Percentiles rank a stretch among this genome's conserved stretches.
These are phyloP conservation scores for Mycogone perniciosa DNA, from an alignment of 2,329 filamentous ascomycete species.

Conservation along the genomic window DNA sequence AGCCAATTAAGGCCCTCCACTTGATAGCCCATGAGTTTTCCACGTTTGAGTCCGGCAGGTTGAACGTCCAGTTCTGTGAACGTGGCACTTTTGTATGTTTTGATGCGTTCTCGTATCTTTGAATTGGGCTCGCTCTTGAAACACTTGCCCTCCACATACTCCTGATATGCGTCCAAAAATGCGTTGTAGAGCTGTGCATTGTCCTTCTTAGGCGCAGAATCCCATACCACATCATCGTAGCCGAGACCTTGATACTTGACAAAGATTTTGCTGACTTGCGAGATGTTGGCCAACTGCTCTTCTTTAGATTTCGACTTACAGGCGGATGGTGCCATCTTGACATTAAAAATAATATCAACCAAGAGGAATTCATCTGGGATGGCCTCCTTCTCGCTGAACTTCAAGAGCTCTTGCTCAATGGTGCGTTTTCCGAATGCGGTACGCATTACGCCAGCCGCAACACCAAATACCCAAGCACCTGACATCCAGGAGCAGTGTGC, in stretches of 20 bases:
- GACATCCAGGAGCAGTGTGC: slow-evolving; percentile 80
- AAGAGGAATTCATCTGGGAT: slow-evolving; percentile 82
- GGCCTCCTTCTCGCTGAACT: slow-evolving; percentile 67
- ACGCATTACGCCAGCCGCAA: slow-evolving; percentile 57
- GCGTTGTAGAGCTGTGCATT: slow-evolving; percentile 64
- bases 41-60: slow-evolving; percentile 65
- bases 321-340: slow-evolving; percentile 48
- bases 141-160: slow-evolving; percentile 76
- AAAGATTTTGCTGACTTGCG: slow-evolving; percentile 64
- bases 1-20: slow-evolving; percentile 93
- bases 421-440: slow-evolving; percentile 70
- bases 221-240: slow-evolving; percentile 91
- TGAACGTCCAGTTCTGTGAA: slow-evolving; percentile 68
- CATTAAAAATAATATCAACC: slow-evolving; percentile 82
- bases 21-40: slow-evolving; percentile 89
- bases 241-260: slow-evolving; percentile 91
- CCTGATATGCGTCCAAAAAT: slow-evolving; percentile 76
- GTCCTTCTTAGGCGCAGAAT: slow-evolving; percentile 64
- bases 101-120: slow-evolving; percentile 61
- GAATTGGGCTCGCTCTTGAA: slow-evolving; percentile 51
- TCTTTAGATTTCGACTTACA: slow-evolving; percentile 54
- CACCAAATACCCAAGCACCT: slow-evolving; percentile 80
- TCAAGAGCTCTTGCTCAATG: slow-evolving; percentile 49
- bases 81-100: slow-evolving; percentile 55
- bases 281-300: slow-evolving; percentile 64